Base-by-base conservation (phyloP, 164 flowering plant species). In the Magnolia kwangsiensis region DNA sequence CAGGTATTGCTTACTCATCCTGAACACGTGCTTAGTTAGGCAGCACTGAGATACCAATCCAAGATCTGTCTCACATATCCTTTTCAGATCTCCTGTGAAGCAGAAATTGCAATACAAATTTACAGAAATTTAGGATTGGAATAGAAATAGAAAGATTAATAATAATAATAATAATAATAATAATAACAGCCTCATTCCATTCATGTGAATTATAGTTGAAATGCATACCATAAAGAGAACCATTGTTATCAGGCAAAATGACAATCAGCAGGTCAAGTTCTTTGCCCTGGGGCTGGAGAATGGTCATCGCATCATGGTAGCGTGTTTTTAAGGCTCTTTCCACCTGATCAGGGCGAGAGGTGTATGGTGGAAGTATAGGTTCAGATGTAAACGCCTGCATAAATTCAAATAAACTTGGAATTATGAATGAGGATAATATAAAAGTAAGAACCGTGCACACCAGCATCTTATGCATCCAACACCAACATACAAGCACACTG, bases 61-160 rank as follows among this genome's bases (percentile, higher is more conserved):
- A 74, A 95, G 96, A 23, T 95, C 97, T 2, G 97, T 95, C 85
- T 92, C 97, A 78, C 98, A 95, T n/a, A 95, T 93, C 61, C 97
- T 77, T 67, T 95, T 95, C 77, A 95, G 69, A 75, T 92, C 92
- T 76, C 98, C 96, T 94, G 80, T 31, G 85, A 50, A 70, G 59
- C 24, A 59, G 37, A 37, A 9, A 75, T 63, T n/a, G 29, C 24
- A 29, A 67, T 37, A n/a, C 21, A 21, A 64, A 64, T 11, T 18
- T 29, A 19, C 1, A 70, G 11, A 70, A 37, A 37, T 0, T 55
- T 55, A 11, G 61, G 2, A 11, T 16, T 55, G 13, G 16, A 13
- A 0, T 49, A 50, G 8, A 18, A 16, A 21, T 10, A 45, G 3
- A 70, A 49, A 8, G 24, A 67, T 7, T n/a, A n/a, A n/a, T n/a